Evolutionary conservation across 176 grass and related monocot genomes (phyloP), one percentile per base, ranked within the genome.

Genomic region (Oryza officinalis): DNA sequence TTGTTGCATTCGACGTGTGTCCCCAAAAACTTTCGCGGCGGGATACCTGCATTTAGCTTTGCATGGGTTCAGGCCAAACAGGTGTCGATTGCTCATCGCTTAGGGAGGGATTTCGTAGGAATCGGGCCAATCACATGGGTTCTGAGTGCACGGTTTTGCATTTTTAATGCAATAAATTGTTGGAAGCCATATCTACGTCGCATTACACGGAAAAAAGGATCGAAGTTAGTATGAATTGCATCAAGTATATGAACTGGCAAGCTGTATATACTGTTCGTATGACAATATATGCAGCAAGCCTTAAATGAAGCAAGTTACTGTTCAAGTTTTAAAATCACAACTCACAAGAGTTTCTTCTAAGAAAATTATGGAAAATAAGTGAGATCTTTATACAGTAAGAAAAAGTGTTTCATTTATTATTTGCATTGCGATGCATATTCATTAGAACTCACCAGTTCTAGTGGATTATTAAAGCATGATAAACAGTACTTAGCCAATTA

Each of bases 61-160:
- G 71, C 85, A 81, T 87, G 70, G 12, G 37, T 81, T 63, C 66
- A 69, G 71, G 63, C 26, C 25, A 54, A 33, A 81, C 74, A 90
- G 80, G 88, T 90, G 88, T 83, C 88, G 27, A 80, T 80, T 80
- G 74, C 84, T 79, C 60, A 59, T 67, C 80, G 49, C 5, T 25
- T 72, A 63, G 69, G 72, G 26, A 37, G 8, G 13, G 7, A 64
- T 43, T 78, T 49, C 50, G 23, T 43, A 65, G 44, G 23, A 57
- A 63, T 57, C 41, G 32, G n/a, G 78, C 40, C 40, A 54, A 63
- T 67, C 84, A 90, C 84, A 87, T 83, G 89, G 67, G 46, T 69
- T 69, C 80, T 80, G 69, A 63, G 74, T 83, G 75, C 63, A 61
- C 25, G 32, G 84, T 49, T 64, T 70, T 79, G 75, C 69, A 69